These are phyloP conservation scores for Peronosclerospora sorghi DNA, from an alignment of 352 stramenopile species.

Conservation along the genomic window DNA sequence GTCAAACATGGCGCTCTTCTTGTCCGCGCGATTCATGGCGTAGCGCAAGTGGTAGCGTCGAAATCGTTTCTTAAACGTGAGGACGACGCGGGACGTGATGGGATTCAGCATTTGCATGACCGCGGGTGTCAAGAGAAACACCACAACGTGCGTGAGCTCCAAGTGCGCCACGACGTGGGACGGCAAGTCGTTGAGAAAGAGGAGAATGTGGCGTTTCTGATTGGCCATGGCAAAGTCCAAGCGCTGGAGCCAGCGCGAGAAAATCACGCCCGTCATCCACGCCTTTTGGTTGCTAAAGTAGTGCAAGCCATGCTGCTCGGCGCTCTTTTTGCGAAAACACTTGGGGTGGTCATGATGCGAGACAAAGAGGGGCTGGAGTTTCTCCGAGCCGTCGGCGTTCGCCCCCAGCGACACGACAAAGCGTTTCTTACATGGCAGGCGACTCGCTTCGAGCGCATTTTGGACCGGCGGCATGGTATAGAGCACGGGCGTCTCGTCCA, in stretches of 20 bases:
- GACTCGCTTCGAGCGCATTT: constrained; percentile 30
- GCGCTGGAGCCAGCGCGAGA: constrained; percentile 72
- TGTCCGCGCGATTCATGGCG: constrained; percentile 46
- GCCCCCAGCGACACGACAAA: constrained; percentile 51
- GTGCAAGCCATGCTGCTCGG: constrained; percentile 66
- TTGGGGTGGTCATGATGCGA: constrained; percentile 69
- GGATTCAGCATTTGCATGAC: constrained; percentile 58
- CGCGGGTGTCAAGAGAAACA: constrained; percentile 41
- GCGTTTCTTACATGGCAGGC: constrained; percentile 56
- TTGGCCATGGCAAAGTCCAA: constrained; percentile 69
- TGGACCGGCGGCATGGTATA: constrained; percentile 58
- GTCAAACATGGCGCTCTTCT: constrained; percentile 38
- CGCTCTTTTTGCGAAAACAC: constrained; percentile 67
- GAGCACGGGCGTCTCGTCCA: constrained; percentile 64
- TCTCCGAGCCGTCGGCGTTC: constrained; percentile 67
- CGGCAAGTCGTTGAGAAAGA: constrained; percentile 68
- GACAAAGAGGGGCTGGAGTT: constrained; percentile 70
- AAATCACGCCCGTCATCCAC: constrained; percentile 78
- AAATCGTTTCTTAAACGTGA: constrained; percentile 68
- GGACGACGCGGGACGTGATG: constrained; percentile 44
- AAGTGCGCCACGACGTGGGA: constrained; percentile 69
- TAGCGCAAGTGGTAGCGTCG: constrained; percentile 58
- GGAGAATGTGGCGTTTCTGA: constrained; percentile 64
- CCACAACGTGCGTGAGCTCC: constrained; percentile 63
- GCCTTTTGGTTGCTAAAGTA: constrained; percentile 80